Evolutionary conservation across 2,329 filamentous ascomycete species (phyloP).

Genomic region (Xylariaceae sp.): DNA sequence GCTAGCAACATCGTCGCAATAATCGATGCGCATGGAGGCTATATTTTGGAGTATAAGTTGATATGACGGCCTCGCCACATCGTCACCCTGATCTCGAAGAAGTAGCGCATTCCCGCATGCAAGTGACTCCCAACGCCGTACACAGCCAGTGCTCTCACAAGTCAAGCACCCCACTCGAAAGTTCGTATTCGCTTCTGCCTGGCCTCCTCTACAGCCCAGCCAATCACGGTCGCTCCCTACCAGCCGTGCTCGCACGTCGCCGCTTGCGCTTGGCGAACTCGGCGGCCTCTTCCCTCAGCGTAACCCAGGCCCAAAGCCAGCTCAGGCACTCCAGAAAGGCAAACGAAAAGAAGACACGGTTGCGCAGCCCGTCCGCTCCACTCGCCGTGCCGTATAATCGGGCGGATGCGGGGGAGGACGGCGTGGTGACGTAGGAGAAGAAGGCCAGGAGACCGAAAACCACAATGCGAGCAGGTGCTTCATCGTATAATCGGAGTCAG

Average conservation of each 20-base stretch:
- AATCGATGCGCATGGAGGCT: no score
- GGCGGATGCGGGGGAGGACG: constrained; percentile 26
- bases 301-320: constrained; percentile 85
- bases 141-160: no score
- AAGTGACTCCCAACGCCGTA: no score
- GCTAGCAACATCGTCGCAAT: no score
- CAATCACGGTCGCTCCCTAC: constrained; percentile 1
- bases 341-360: constrained; percentile 80
- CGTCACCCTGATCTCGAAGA: no score
- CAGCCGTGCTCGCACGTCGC: constrained; percentile 7
- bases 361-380: constrained; percentile 70
- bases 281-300: constrained; percentile 62
- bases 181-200: no score
- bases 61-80: no score
- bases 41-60: no score
- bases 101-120: no score
- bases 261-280: constrained; percentile 40
- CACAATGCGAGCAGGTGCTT: constrained; percentile 54
- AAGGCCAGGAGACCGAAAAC: constrained; percentile 53
- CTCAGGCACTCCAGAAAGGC: constrained; percentile 77
- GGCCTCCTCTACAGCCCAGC: no score
- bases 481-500: no score
- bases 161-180: no score
- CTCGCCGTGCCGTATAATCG: constrained; percentile 37
- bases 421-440: constrained; percentile 49